Evolutionary conservation across 2,329 filamentous ascomycete genomes (phyloP), one percentile per base, ranked within the genome.

Genomic region (Sordariomycetes sp.): DNA sequence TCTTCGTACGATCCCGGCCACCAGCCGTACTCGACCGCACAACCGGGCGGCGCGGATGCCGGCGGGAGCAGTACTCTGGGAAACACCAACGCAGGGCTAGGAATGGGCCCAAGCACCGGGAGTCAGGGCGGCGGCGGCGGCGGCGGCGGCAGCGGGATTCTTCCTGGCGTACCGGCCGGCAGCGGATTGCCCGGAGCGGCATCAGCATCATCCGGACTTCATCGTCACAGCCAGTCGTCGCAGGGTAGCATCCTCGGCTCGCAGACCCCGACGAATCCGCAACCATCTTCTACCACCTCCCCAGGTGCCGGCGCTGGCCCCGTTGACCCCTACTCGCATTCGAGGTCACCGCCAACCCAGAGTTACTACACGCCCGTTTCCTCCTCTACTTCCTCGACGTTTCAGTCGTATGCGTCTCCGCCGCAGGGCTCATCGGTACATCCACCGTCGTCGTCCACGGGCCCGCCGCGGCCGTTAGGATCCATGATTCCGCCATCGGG

Each of bases 221-320:
- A 50, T 22, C 46, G 46, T 22, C 46, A 50, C 14, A 50, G 46
- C 46, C 46, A 50, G 46, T 50, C 67, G 25, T 65, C 68, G 28
- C 69, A 67, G 56, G 60, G 55, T 34, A 58, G 63, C 70, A 80
- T 83, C 67, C 74, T 83, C 67, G 74, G 66, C 58, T 68, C 75
- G 52, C 80, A 81, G 63, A 70, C 74, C 58, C 67, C 72, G 53
- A 60, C 40, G 59, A 58, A 4, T 51, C 51, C 35, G 35, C 56
- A 58, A 50, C 57, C 37, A 25, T 37, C 51, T 5, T 37, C 57
- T n/a, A 51, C 40, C 2, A 56, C 60, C 10, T 46, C 60, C 18
- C 24, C 58, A 22, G 46, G 35, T 4, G 51, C 58, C 8, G 50
- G 58, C n/a, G 22, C 56, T 16, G 46, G 32, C n/a, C 50, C 56